These are phyloP conservation scores for Eudorina sp. DNA, from an alignment of 139 green algal species.

Conservation along the genomic window DNA sequence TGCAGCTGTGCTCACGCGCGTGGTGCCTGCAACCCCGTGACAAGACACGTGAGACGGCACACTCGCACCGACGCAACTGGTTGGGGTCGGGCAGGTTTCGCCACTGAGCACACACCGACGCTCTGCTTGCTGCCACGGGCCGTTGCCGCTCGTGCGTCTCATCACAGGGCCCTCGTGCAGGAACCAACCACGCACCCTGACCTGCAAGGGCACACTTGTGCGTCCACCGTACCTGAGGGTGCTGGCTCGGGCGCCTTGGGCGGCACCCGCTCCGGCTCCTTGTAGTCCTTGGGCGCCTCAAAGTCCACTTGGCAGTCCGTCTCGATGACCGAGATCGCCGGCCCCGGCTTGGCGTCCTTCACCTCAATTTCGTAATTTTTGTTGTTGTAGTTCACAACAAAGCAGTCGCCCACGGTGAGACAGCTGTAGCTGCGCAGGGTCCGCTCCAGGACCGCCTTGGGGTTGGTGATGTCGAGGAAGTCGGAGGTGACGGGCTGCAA, in stretches of 20 bases:
- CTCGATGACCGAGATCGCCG: conserved; percentile 97
- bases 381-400: conserved; percentile 97
- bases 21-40: too few relatives aligned
- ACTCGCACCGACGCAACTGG: too few relatives aligned
- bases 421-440: conserved; percentile 91
- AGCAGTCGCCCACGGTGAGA: conserved; percentile 88
- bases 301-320: conserved; percentile 97
- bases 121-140: too few relatives aligned
- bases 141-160: too few relatives aligned
- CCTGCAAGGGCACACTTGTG: too few relatives aligned
- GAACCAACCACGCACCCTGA: too few relatives aligned
- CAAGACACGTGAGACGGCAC: too few relatives aligned
- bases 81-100: too few relatives aligned
- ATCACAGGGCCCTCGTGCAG: too few relatives aligned
- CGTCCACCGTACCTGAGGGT: conserved; percentile 2
- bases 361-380: conserved; percentile 93
- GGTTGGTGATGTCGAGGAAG: conserved; percentile 98
- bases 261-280: conserved; percentile 77
- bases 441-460: conserved; percentile 96
- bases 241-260: not conserved
- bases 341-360: conserved; percentile 83
- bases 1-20: too few relatives aligned
- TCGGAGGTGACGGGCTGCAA: conserved; percentile 96
- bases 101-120: too few relatives aligned
- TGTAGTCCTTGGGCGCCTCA: conserved; percentile 97